Base-by-base conservation (phyloP, 2,329 filamentous ascomycete species). In the Epichloe scottii region DNA sequence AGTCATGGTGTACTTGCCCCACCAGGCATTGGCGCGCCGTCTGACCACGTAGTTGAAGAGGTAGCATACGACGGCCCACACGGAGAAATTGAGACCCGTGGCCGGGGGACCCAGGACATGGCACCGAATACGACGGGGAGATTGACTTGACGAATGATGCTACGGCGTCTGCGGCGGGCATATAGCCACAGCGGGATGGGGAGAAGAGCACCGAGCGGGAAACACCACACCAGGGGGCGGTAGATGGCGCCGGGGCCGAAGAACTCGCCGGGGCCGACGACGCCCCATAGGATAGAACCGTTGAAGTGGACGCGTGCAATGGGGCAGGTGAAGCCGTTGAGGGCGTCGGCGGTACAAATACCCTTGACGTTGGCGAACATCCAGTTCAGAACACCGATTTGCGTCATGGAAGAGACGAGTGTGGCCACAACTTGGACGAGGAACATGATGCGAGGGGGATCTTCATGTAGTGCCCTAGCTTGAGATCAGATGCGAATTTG, bases 1-100 rank as follows among this genome's bases (percentile, higher is more conserved):
- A 4, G 87, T 90, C 87, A 94, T 93, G 40, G 87, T 91, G 65
- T 94, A 94, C 67, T 94, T 93, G 46, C 81, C 81, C 89, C 89
- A 94, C 89, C 89, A 95, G 1, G 79, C 82, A 33, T 73, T 74
- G 26, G 80, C 84, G 21, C 84, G 74, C 37, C 79, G 79, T 62
- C 83, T 81, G 60, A 94, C 77, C 54, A 84, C 66, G 63, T 84
- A 83, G 65, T 94, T 94, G 74, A 95, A 95, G 42, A 88, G 58
- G 66, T 85, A 94, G 69, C 87, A 93, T 14, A 94, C 86, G 7
- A 93, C 69, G 0, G 84, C 86, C 87, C 89, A 94, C 42, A 91
- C 85, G 2, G 82, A 87, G 63, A 93, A 95, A 66, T 95, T 95
- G 56, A 95, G 81, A 0, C 88, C 88, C 0, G 85, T 86, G 2